These are phyloP conservation scores for Pueraria montana DNA, from an alignment of 306 rosid genomes.

Conservation along the genomic window DNA sequence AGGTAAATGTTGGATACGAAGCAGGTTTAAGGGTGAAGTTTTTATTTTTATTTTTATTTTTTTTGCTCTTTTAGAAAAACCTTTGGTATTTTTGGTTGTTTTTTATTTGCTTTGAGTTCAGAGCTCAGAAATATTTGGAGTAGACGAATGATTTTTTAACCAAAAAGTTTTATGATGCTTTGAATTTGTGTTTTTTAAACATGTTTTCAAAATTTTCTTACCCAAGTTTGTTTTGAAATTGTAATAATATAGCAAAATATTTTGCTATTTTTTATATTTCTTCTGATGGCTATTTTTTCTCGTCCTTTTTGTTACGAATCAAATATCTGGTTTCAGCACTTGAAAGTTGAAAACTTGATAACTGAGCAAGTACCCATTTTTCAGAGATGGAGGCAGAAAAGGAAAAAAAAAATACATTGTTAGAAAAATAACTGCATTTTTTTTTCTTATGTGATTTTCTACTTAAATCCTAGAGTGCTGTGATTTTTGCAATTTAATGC, in stretches of 20 bases:
- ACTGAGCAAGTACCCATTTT: background rate
- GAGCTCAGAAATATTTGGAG: constrained; percentile 32
- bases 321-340: constrained; percentile 33
- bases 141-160: constrained; percentile 9
- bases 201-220: constrained; percentile 36
- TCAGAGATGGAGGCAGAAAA: background rate
- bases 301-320: constrained; percentile 37
- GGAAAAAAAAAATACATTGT: background rate
- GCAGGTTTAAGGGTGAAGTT: constrained; percentile 47
- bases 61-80: constrained; percentile 33
- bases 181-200: constrained; percentile 31
- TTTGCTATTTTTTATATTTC: background rate
- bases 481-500: constrained; percentile 21
- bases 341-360: constrained; percentile 39
- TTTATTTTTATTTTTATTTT: background rate
- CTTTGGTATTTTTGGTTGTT: constrained; percentile 28
- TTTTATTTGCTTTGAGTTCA: constrained; percentile 27
- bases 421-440: constrained; percentile 29
- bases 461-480: constrained; percentile 8
- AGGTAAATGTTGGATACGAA: constrained; percentile 43
- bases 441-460: constrained; percentile 2
- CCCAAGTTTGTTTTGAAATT: background rate
- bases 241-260: background rate
- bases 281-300: constrained; percentile 14
- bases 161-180: background rate